phyloP scores from a whole-genome alignment of 1,284 basidiomycete species.

The Exobasidium cylindrosporum region DNA sequence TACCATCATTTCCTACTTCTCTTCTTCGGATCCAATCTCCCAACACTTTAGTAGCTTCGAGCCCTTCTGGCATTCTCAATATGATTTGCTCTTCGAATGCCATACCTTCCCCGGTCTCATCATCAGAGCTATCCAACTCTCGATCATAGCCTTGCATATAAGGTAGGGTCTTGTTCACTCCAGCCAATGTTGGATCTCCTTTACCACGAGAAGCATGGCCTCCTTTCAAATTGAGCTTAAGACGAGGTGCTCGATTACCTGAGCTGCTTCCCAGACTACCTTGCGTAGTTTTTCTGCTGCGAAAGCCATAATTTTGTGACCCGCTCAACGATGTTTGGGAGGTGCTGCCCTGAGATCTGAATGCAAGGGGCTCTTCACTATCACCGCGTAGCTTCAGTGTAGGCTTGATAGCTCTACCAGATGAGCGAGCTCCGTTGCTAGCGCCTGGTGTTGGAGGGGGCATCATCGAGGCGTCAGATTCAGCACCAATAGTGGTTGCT shows the following conservation, averaged over 20 bases:
- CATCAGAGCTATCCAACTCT: conserved; percentile 92
- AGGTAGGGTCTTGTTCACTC: conserved; percentile 41
- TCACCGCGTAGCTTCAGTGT: neutral
- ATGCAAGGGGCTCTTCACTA: neutral
- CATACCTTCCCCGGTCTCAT: conserved; percentile 64
- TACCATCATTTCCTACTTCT: conserved; percentile 64
- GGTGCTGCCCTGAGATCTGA: neutral
- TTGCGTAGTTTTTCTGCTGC: neutral
- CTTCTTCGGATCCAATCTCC: conserved; percentile 66
- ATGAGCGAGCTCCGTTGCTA: neutral
- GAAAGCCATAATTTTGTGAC: neutral
- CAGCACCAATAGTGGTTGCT: neutral
- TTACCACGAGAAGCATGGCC: neutral
- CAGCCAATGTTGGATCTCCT: neutral
- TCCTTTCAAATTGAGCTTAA: conserved; percentile 3
- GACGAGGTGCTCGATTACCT: neutral
- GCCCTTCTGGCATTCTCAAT: conserved; percentile 79
- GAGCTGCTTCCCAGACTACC: neutral
- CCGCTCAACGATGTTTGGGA: neutral
- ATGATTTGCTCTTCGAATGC: conserved; percentile 98
- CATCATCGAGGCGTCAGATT: conserved; percentile 5
- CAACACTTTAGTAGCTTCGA: conserved; percentile 59
- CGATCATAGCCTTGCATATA: conserved; percentile 64
- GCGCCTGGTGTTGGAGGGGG: conserved; percentile 6
- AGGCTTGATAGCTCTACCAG: conserved; percentile 4